Percentiles rank a stretch among this genome's conserved stretches.
Evolutionary conservation across 768 basidiomycete species (phyloP).

Genomic region (Russula abietina): DNA sequence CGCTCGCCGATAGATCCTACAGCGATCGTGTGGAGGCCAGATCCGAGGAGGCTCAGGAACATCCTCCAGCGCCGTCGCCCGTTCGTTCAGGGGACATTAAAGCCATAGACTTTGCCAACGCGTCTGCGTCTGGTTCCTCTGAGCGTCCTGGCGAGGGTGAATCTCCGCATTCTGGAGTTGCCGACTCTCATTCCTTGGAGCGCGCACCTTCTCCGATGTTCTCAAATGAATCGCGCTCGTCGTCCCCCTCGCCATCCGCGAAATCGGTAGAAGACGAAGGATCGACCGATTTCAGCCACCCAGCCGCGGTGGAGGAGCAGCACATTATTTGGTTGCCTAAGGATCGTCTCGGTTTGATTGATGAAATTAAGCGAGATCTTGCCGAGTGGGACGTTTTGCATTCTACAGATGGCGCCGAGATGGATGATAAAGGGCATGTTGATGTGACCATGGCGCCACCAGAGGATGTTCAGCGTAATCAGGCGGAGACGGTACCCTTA

Average conservation of each 20-base stretch:
- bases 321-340: constrained; percentile 81
- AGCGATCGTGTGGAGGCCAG: constrained; percentile 12
- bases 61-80: background rate
- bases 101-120: background rate
- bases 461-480: constrained; percentile 24
- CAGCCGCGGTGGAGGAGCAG: constrained; percentile 69
- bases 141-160: background rate
- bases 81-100: background rate
- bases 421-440: constrained; percentile 60
- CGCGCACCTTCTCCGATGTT: background rate
- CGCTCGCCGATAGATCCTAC: constrained; percentile 66
- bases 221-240: constrained; percentile 16
- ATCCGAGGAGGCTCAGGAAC: background rate
- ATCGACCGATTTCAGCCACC: constrained; percentile 72
- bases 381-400: constrained; percentile 45
- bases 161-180: background rate
- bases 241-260: constrained; percentile 22
- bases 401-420: constrained; percentile 44
- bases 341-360: constrained; percentile 59
- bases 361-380: constrained; percentile 56
- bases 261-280: constrained; percentile 29
- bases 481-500: background rate
- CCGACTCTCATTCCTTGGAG: background rate
- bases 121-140: background rate
- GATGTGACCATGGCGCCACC: constrained; percentile 44